Evolutionary conservation across 495 filamentous ascomycete species (phyloP), one percentile per base, ranked within the genome.

Genomic region (Hypoxylon crocopeplum): DNA sequence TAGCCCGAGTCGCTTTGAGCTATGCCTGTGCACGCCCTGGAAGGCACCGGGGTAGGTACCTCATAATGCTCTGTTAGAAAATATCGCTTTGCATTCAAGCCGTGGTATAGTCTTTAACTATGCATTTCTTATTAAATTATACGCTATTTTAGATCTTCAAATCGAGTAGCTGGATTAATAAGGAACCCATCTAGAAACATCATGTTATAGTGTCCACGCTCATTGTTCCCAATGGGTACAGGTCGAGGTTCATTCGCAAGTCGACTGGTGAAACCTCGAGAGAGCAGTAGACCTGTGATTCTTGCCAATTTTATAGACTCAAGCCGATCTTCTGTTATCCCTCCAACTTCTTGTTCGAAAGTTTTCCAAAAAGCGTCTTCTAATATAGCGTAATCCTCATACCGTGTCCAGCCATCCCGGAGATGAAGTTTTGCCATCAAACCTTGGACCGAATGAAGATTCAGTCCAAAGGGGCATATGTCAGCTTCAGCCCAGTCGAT

Each of bases 401-500:
- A 75, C 37, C 69, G 25, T 10, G 48, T 66, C 76, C 71, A 77
- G 25, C 75, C 72, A 22, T 71, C 52, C 13, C 62, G 57, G 16
- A 79, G 55, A 41, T 74, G 72, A 19, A 76, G 29, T 41, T 74
- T 71, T 29, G 72, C 54, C 27, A 66, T 71, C 24, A 78, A 39
- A 22, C 38, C 29, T 39, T 77, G 58, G 2, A 75, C 67, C 21
- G 70, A 75, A 44, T 76, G 56, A 2, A 79, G 64, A 41, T 76
- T 77, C 0, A 69, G 38, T 7, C 75, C 74, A 47, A 74, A 79
- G 17, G 76, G 69, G 10, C 63, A 59, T 37, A 77, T 61, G 52
- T 72, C 66, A 0, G 74, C 70, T 59, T 77, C 70, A 1, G 73
- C 72, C 75, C 70, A 77, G 60, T 77, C 72, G 27, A 78, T 62